phyloP scores from a whole-genome alignment of 192 early-diverging fungal species.

The Entomortierella chlamydospora region DNA sequence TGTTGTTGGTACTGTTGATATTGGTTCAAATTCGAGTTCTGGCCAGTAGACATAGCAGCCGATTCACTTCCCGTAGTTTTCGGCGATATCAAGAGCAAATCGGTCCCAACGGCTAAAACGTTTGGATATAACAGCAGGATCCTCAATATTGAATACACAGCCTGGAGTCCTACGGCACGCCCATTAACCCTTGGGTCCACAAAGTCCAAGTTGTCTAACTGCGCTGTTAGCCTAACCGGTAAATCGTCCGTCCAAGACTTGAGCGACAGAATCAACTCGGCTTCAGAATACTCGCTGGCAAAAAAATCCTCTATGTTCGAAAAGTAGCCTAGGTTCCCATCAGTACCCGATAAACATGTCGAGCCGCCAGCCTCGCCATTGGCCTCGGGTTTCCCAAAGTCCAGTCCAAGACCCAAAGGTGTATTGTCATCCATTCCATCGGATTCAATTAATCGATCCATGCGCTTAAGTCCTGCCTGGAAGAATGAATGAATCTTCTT shows the following conservation, averaged over 20 bases:
- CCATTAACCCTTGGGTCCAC: slow-evolving; percentile 47
- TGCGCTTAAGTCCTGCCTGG: slow-evolving; percentile 29
- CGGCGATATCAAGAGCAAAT: slow-evolving; percentile 10
- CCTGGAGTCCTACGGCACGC: slow-evolving; percentile 35
- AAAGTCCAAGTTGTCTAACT: slow-evolving; percentile 13
- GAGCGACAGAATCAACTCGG: slow-evolving; percentile 36
- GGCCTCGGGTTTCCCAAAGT: not conserved
- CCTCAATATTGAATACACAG: slow-evolving; percentile 28
- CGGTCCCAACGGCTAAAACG: slow-evolving; percentile 30
- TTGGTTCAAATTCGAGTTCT: not conserved
- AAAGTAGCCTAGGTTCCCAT: not conserved
- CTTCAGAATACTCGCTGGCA: slow-evolving; percentile 35
- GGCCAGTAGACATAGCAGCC: not conserved
- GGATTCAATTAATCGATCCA: slow-evolving; percentile 28
- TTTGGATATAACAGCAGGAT: slow-evolving; percentile 43
- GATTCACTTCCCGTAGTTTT: not conserved
- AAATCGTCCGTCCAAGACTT: slow-evolving; percentile 42
- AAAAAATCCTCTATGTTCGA: slow-evolving; percentile 13
- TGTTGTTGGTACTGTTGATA: slow-evolving; percentile 1
- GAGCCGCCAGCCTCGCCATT: not conserved
- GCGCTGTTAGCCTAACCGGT: slow-evolving; percentile 12
- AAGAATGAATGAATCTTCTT: slow-evolving; percentile 48
- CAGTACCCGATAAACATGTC: not conserved
- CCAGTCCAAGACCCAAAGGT: not conserved
- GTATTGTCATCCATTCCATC: not conserved